These are phyloP conservation scores for Zymoseptoria tritici DNA, from an alignment of 2,329 filamentous ascomycete genomes.

Conservation along the genomic window DNA sequence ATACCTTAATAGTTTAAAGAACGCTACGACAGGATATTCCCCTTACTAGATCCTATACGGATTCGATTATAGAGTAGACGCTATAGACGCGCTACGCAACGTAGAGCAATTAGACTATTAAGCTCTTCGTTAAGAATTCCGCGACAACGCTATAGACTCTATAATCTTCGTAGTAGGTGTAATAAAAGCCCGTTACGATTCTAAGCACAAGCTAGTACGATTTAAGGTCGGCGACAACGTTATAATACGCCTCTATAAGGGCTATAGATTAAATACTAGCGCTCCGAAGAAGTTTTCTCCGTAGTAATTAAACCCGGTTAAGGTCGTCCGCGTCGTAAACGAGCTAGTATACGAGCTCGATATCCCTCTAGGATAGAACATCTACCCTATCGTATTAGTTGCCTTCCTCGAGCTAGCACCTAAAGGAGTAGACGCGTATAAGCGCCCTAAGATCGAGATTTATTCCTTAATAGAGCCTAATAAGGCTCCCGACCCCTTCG, in stretches of 20 bases:
- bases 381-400: background rate
- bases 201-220: background rate
- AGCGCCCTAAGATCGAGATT: background rate
- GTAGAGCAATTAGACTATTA: background rate
- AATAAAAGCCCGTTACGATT: conserved; percentile 2
- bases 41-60: background rate
- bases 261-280: background rate
- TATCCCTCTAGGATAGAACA: background rate
- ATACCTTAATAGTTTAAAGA: conserved; percentile 1
- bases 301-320: background rate
- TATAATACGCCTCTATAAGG: background rate
- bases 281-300: background rate
- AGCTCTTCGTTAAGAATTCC: background rate
- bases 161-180: background rate
- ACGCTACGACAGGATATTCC: background rate
- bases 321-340: background rate
- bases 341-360: conserved; percentile 1
- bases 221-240: conserved; percentile 1
- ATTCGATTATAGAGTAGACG: conserved; percentile 1
- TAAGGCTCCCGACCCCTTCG: background rate
- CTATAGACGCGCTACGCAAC: background rate
- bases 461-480: background rate
- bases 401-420: background rate
- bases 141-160: background rate
- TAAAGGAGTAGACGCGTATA: background rate